A percentile compares a stretch with the other conserved stretches of the same genome.
phyloP scores from a whole-genome alignment of 176 grass and related monocot species.

The Oryza officinalis region DNA sequence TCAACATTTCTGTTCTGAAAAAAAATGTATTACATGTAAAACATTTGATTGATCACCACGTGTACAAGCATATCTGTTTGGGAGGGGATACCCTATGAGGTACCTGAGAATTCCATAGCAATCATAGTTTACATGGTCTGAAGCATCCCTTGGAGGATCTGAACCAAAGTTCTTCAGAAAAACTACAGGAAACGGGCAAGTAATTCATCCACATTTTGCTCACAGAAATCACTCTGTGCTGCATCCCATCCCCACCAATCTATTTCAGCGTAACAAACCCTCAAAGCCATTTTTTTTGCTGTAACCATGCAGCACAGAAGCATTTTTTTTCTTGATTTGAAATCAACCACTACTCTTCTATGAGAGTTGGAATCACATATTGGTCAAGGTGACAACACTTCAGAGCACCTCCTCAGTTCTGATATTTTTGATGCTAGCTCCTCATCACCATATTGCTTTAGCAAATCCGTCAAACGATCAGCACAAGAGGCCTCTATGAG shows the following conservation, averaged over 20 bases:
- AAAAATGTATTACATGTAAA: neutral
- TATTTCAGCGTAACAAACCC: neutral
- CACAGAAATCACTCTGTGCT: neutral
- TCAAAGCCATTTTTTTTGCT: neutral
- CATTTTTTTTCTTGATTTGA: neutral
- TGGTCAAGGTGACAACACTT: slow-evolving; percentile 3
- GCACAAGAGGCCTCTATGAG: slow-evolving; percentile 44
- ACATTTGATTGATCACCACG: neutral
- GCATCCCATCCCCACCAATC: neutral
- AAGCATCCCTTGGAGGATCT: neutral
- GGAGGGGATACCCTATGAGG: neutral
- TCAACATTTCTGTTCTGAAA: neutral
- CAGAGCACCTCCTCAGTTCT: slow-evolving; percentile 34
- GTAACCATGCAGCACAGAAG: neutral
- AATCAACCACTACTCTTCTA: slow-evolving; percentile 4
- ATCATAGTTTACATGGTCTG: neutral
- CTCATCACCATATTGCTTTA: slow-evolving; percentile 53
- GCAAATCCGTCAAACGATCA: slow-evolving; percentile 48
- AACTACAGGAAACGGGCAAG: neutral
- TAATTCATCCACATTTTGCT: neutral
- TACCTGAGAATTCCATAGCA: neutral
- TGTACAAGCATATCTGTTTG: neutral
- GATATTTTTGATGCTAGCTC: slow-evolving; percentile 53
- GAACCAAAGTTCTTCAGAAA: slow-evolving; percentile 5
- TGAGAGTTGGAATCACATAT: neutral